Conservation (phyloP, 2,329 filamentous ascomycete genomes). For the Escovopsis sp. region DNA sequence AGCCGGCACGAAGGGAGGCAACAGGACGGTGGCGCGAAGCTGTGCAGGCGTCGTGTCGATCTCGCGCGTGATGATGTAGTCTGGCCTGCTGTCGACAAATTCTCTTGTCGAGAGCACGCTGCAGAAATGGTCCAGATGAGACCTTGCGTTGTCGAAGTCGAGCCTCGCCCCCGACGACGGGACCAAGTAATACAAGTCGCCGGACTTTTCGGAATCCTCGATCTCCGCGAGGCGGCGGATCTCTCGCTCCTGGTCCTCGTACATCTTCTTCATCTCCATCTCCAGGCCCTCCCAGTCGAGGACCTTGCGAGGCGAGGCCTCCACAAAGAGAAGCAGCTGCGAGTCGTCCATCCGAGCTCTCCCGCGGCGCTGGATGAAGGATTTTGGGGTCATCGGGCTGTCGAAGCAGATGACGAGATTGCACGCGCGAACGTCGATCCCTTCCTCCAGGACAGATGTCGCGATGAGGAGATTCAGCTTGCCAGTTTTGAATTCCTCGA, state of each 20-base stretch:
- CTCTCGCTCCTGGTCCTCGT: slow-evolving; percentile 46
- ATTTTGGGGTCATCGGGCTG: slow-evolving; percentile 32
- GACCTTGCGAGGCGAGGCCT: slow-evolving; percentile 12
- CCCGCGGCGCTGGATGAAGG: slow-evolving; percentile 42
- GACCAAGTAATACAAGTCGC: slow-evolving; percentile 18
- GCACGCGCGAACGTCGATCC: slow-evolving; percentile 50
- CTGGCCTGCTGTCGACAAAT: slow-evolving; percentile 50
- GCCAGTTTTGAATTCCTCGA: slow-evolving; percentile 36
- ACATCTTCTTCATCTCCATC: slow-evolving; percentile 52
- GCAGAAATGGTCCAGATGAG: slow-evolving; percentile 77
- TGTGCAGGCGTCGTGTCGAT: slow-evolving; percentile 12
- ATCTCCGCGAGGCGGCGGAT: slow-evolving; percentile 27
- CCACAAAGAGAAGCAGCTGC: slow-evolving; percentile 31
- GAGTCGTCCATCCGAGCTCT: slow-evolving; percentile 36
- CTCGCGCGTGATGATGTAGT: slow-evolving; percentile 43
- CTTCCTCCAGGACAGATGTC: slow-evolving; percentile 51
- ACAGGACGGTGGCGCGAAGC: slow-evolving; percentile 44
- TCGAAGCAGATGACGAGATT: slow-evolving; percentile 46
- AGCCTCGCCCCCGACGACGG: slow-evolving; percentile 43
- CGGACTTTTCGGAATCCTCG: slow-evolving; percentile 26
- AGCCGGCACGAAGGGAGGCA: slow-evolving; percentile 55
- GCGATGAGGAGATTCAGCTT: slow-evolving; percentile 42
- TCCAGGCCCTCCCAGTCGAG: slow-evolving; percentile 53
- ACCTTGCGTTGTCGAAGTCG: slow-evolving; percentile 55
- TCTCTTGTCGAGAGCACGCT: slow-evolving; percentile 37